Base-by-base conservation (phyloP, 1,284 basidiomycete genomes). In the Tetrapyrgos nigripes region DNA sequence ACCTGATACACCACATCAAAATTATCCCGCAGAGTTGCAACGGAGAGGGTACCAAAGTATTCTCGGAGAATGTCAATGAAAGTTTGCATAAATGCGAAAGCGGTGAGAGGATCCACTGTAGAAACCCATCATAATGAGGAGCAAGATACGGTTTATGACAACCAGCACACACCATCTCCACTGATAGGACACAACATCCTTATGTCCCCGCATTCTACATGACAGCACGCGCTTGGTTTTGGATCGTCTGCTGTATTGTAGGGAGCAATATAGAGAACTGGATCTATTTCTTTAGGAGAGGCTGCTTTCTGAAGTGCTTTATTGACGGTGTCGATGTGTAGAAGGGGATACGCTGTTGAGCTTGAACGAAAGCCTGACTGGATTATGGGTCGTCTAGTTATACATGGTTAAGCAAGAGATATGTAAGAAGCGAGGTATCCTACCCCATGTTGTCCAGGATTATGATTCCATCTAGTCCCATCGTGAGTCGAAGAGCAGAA, bases 1-100 rank as follows among this genome's bases (percentile, higher is more conserved):
- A 91, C 93, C 82, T 96, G 94, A 73, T 98, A 97, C 10, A 98
- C 94, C 44, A 95, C 88, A 70, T 98, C 96, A 76, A 98, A 97
- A 74, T 97, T 95, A 63, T 98, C 95, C 67, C 90, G 93, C 66
- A 98, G 78, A 1, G 87, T 91, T 6, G 88, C 85, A 46, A 82
- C 76, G 44, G 81, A 83, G 26, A 86, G 74, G 26, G 76, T 76
- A n/a, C 92, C 93, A 64, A 98, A 89, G 73, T 98, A 98, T 61
- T 97, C 94, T 50, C 83, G 80, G 37, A 98, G 79, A 45, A 95
- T 91, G 49, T 92, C 87, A 49, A 93, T 78, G 68, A 98, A 95
- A 0, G 89, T 87, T 68, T 92, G 87, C 24, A 98, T 75, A 72
- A 97, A 98, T 0, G 94, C 83, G 70, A 98, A 94, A 3, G 92